Evolutionary conservation across 2,329 filamentous ascomycete species (phyloP), one percentile per base, ranked within the genome.

Genomic region (Pseudocercospora eumusae): DNA sequence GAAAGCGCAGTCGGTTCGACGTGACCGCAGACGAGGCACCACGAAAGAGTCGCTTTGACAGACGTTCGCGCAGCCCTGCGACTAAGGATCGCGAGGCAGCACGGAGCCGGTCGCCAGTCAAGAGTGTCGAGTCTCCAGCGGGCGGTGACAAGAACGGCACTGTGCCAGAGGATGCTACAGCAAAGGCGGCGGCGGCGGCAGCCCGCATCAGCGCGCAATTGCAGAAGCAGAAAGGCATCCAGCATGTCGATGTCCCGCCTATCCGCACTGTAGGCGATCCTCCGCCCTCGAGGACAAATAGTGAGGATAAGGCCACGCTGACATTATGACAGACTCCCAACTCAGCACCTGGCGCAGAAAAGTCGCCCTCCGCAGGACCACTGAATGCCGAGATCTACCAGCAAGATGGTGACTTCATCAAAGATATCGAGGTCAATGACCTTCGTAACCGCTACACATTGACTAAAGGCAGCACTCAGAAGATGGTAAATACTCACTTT

Each of bases 341-440:
- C 49, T 73, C 75, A 33, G 86, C 80, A 70, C 80, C 83, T 66
- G 79, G 80, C 63, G 76, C 77, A 53, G 78, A 76, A 56, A 85
- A 85, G 75, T 84, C 86, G 52, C 75, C 76, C 20, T 72, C 76
- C 31, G 77, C 79, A 20, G 82, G 82, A 44, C 86, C 86, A 64
- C 84, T 96, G 76, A 92, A 93, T 72, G 87, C 89, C 71, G 92
- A 96, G 73, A 90, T 96, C 76, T 98, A 98, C 75, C 90, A 96
- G 71, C 90, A 93, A 65, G 95, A 98, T 75, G 95, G 95, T 72
- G 95, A 99, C 79, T 98, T 91, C 77, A 98, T 99, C 80, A 95
- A 96, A 78, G 95, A 99, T 75, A 96, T 99, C 74, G 95, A 98
- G 82, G 92, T 99, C 82, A 99, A 99, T 78, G 93, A 98, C 78